These are phyloP conservation scores for Biscutella laevigata DNA, from an alignment of 441 rosid species.

Conservation along the genomic window DNA sequence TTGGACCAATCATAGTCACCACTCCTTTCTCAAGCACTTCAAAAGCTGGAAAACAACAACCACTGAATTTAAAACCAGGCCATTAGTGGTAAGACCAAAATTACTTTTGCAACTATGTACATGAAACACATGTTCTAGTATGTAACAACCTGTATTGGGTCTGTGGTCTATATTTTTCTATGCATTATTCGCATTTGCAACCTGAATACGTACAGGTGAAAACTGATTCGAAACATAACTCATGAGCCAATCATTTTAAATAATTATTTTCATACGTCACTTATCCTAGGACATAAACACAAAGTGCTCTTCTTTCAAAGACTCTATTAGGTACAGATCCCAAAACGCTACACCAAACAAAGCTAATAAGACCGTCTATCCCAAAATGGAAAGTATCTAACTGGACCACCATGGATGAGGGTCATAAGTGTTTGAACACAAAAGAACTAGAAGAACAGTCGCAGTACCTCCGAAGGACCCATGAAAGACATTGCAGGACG, in stretches of 20 bases:
- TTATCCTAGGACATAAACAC: too few species aligned
- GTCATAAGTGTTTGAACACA: conserved; percentile 8
- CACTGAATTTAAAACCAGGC: conserved; percentile 3
- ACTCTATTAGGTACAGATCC: too few species aligned
- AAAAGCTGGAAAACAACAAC: conserved; percentile 44
- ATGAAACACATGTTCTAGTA: neutral
- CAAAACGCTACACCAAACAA: too few species aligned
- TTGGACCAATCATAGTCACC: conserved; percentile 76
- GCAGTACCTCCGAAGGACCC: conserved; percentile 57
- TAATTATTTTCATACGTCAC: too few species aligned
- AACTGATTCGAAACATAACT: conserved; percentile 1
- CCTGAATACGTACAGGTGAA: neutral
- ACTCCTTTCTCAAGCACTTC: conserved; percentile 49
- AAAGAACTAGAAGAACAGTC: neutral
- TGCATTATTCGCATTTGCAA: neutral
- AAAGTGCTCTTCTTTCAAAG: too few species aligned
- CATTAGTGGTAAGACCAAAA: neutral
- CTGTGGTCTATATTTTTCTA: neutral
- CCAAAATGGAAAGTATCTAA: neutral
- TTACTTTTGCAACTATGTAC: neutral
- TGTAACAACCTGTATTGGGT: neutral
- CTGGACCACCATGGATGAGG: neutral
- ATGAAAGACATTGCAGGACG: conserved; percentile 53
- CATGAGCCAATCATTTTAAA: neutral
- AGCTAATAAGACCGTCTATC: too few species aligned